These are phyloP conservation scores for Roridomyces roridus DNA, from an alignment of 768 basidiomycete genomes.

Conservation along the genomic window DNA sequence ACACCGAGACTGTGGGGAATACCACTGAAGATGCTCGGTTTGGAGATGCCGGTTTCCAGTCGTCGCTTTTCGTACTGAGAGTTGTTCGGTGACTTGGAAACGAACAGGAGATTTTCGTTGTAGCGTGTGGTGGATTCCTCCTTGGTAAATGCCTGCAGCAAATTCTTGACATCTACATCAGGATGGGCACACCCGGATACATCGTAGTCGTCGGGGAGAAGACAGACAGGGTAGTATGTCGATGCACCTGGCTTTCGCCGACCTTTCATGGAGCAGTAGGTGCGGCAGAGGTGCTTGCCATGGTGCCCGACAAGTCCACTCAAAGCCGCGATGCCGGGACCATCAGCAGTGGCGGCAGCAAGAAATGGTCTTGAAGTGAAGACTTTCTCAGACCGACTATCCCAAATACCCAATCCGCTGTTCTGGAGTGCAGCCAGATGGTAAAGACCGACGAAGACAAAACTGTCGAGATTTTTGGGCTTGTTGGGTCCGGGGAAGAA, in stretches of 20 bases:
- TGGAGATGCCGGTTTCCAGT: slow-evolving; percentile 35
- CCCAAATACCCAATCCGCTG: too few relatives aligned
- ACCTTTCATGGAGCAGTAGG: too few relatives aligned
- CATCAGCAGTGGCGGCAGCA: too few relatives aligned
- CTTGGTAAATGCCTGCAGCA: slow-evolving; percentile 13
- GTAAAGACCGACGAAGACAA: too few relatives aligned
- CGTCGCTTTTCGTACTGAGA: slow-evolving; percentile 32
- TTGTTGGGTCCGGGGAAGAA: too few relatives aligned
- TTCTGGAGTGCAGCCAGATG: too few relatives aligned
- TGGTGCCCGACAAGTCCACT: too few relatives aligned
- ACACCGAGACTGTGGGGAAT: slow-evolving; percentile 18
- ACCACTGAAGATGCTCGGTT: slow-evolving; percentile 34
- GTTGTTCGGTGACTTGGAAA: slow-evolving; percentile 27
- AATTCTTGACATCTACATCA: slow-evolving; percentile 29
- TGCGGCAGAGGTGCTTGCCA: too few relatives aligned
- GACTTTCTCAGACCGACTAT: too few relatives aligned
- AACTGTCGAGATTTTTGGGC: too few relatives aligned
- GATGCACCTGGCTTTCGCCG: slow-evolving; percentile 29
- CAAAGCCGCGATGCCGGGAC: too few relatives aligned
- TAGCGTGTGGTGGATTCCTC: slow-evolving; percentile 19
- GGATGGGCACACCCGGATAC: slow-evolving; percentile 33
- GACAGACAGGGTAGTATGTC: slow-evolving; percentile 40
- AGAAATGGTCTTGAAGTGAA: too few relatives aligned
- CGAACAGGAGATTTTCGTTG: slow-evolving; percentile 18
- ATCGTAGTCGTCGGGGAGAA: slow-evolving; percentile 30